These are phyloP conservation scores for Venturiaceae sp. DNA, from an alignment of 2,329 filamentous ascomycete species.

Conservation along the genomic window DNA sequence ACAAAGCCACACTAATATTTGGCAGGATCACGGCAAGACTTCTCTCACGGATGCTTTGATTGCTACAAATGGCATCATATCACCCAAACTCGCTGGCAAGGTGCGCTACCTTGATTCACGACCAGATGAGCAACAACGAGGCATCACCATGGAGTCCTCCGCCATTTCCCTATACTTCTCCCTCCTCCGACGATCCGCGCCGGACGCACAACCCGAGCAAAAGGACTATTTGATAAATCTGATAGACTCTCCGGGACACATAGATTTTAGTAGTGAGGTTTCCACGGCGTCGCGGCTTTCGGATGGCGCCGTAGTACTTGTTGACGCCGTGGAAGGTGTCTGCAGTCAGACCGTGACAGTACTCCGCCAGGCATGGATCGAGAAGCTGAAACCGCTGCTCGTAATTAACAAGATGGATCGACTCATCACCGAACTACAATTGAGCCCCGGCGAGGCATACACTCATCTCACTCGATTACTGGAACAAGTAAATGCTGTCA, in stretches of 20 bases:
- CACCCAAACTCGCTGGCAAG: conserved; percentile 92
- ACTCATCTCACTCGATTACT: conserved; percentile 79
- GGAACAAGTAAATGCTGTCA: conserved; percentile 93
- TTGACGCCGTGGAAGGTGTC: conserved; percentile 95
- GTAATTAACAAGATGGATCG: conserved; percentile 99
- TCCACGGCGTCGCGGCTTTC: conserved; percentile 91
- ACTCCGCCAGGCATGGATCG: conserved; percentile 85
- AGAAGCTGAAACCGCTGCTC: conserved; percentile 87
- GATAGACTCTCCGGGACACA: conserved; percentile 96
- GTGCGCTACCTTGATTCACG: conserved; percentile 95
- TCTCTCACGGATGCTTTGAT: conserved; percentile 93
- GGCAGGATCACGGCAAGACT: conserved; percentile 89
- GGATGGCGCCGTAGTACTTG: conserved; percentile 86
- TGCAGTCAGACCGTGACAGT: conserved; percentile 99
- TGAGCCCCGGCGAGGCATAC: conserved; percentile 85
- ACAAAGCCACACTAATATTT: background rate
- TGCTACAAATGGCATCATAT: conserved; percentile 98
- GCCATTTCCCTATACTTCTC: conserved; percentile 96
- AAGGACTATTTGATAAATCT: conserved; percentile 95
- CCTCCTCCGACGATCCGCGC: conserved; percentile 63
- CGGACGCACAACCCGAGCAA: conserved; percentile 57
- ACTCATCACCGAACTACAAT: conserved; percentile 84
- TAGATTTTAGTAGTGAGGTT: conserved; percentile 97
- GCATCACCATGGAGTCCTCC: conserved; percentile 99
- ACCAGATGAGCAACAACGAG: conserved; percentile 88